Base-by-base conservation (phyloP, 2,329 filamentous ascomycete genomes). In the Apiospora pterosperma region DNA sequence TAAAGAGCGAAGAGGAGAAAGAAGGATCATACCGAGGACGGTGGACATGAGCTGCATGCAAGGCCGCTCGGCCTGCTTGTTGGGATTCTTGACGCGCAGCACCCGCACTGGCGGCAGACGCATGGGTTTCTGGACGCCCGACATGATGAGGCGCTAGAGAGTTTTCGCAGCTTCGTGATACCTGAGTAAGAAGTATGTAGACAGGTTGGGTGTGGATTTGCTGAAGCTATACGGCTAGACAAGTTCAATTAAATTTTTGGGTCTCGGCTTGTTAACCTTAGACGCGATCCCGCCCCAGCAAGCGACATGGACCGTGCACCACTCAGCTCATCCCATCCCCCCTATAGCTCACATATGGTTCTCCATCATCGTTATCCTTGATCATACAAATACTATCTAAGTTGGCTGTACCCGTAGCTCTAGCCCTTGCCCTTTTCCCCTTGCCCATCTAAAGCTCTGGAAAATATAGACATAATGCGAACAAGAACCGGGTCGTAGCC, bases 41-140 rank as follows among this genome's bases (percentile, higher is more conserved):
- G 81, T 82, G 25, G 83, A 82, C 86, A 88, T 88, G 75, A 86
- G 78, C 59, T 76, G 74, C 61, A 87, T 74, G 72, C 86, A 88
- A 6, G 85, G 84, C 69, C 85, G 85, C 66, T 81, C 77, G 62
- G 78, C 74, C 69, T 78, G 71, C 65, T 78, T 79, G 75, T 84
- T 85, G 23, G 85, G 81, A 66, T 84, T 77, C 72, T 82, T 81
- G 67, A 88, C 84, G 67, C 85, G 85, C 62, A 88, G 80, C 39
- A 74, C 74, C 73, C 82, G 81, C 66, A 89, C 76, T 2, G 87
- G 86, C 65, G 86, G 85, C 2, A 90, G 80, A 58, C 85, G 84
- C 59, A 87, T 85, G 34, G 85, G 80, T 69, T 82, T 85, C 67
- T 81, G 79, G 63, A 73, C 72, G 63, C 76, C 75, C 69, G 80